Conservation (phyloP, 2,329 filamentous ascomycete genomes). For the Fusarium lateritium region DNA sequence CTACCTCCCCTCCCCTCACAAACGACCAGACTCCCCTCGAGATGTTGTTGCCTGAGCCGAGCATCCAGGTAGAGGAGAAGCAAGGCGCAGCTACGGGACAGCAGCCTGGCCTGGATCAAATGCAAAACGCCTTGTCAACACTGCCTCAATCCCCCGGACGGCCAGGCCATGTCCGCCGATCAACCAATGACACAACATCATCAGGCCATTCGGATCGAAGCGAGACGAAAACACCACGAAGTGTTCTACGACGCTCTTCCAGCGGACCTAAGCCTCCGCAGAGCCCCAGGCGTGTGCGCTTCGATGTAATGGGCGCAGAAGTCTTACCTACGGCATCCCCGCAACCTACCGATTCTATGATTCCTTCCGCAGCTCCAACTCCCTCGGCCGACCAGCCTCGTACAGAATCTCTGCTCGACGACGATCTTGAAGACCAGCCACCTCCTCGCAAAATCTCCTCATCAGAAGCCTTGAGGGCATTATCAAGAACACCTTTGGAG, state of each 20-base stretch:
- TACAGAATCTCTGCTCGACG: conserved; percentile 54
- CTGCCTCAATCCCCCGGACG: conserved; percentile 46
- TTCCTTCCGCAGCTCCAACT: conserved; percentile 48
- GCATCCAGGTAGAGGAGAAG: conserved; percentile 44
- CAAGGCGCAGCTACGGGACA: conserved; percentile 45
- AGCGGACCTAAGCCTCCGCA: conserved; percentile 64
- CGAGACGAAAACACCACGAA: conserved; percentile 65
- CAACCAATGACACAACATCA: conserved; percentile 64
- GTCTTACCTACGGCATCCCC: conserved; percentile 73
- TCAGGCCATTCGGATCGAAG: conserved; percentile 69
- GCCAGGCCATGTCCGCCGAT: conserved; percentile 56
- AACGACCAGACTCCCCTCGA: conserved; percentile 35
- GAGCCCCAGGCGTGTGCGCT: conserved; percentile 74
- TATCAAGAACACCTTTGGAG: conserved; percentile 67
- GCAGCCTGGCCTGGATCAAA: conserved; percentile 27
- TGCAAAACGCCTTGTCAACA: conserved; percentile 35
- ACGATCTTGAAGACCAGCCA: conserved; percentile 58
- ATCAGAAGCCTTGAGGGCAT: conserved; percentile 66
- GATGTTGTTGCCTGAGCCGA: conserved; percentile 49
- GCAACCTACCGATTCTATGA: conserved; percentile 55
- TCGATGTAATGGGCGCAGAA: conserved; percentile 72
- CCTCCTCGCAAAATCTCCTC: conserved; percentile 69
- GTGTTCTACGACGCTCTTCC: conserved; percentile 71
- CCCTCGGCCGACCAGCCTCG: conserved; percentile 46
- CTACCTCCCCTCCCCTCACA: conserved; percentile 39